These are phyloP conservation scores for Podospora didyma DNA, from an alignment of 495 filamentous ascomycete genomes.

Conservation along the genomic window DNA sequence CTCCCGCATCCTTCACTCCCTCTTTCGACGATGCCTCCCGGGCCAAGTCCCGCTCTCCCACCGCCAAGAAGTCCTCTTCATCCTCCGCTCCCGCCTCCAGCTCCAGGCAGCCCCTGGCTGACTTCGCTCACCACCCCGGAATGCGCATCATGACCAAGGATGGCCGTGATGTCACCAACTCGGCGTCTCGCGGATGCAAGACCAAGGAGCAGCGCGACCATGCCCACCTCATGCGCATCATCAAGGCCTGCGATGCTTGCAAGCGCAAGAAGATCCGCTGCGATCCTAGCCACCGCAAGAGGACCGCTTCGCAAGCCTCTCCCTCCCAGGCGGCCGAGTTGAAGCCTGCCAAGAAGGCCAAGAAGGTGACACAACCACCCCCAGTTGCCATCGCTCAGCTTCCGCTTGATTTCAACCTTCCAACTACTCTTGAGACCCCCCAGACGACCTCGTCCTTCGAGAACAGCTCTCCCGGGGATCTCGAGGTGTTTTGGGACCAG, in stretches of 20 bases:
- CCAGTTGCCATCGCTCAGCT: constrained; percentile 10
- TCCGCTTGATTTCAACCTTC: constrained; percentile 9
- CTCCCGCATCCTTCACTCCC: constrained; percentile 20
- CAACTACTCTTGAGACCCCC: constrained; percentile 10
- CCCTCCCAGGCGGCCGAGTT: constrained; percentile 20
- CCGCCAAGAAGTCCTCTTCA: constrained; percentile 19
- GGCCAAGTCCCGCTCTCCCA: constrained; percentile 12
- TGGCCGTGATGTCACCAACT: constrained; percentile 52
- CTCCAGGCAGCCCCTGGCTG: constrained; percentile 26
- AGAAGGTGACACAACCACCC: constrained; percentile 23
- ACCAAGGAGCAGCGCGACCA: constrained; percentile 59
- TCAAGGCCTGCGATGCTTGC: constrained; percentile 56
- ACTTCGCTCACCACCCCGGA: constrained; percentile 48
- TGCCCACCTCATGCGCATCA: constrained; percentile 54
- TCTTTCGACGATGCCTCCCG: constrained; percentile 14
- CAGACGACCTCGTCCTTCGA: constrained; percentile 15
- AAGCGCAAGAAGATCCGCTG: constrained; percentile 52
- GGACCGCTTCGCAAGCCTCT: constrained; percentile 27
- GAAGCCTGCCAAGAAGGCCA: constrained; percentile 34
- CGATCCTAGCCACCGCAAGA: constrained; percentile 48
- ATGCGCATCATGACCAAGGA: constrained; percentile 59
- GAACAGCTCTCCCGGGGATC: constrained; percentile 5
- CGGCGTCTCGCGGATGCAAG: constrained; percentile 53
- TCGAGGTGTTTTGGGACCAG: constrained; percentile 35
- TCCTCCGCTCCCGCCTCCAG: constrained; percentile 6